Evolutionary conservation across 2,329 filamentous ascomycete genomes (phyloP).

Genomic region (Pleurostoma richardsiae): DNA sequence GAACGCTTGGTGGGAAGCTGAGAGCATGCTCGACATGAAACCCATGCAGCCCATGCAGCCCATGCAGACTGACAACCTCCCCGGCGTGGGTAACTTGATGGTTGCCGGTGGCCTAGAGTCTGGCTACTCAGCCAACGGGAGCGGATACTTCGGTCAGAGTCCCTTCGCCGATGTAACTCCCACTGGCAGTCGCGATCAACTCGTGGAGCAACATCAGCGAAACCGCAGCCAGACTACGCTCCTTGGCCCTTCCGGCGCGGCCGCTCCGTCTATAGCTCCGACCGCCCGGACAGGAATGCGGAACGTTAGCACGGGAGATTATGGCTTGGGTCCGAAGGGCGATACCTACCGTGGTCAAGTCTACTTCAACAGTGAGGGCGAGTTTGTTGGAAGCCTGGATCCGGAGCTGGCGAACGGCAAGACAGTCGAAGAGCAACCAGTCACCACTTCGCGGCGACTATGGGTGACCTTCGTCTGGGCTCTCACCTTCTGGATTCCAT

Average conservation of each 20-base stretch:
- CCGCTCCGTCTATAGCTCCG: constrained; percentile 57
- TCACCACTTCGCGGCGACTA: constrained; percentile 58
- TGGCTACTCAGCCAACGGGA: constrained; percentile 62
- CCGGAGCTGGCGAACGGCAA: constrained; percentile 74
- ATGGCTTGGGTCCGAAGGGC: constrained; percentile 82
- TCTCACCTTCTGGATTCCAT: constrained; percentile 92
- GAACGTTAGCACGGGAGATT: constrained; percentile 66
- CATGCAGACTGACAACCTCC: constrained; percentile 34
- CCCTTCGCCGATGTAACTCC: constrained; percentile 56
- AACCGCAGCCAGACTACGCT: constrained; percentile 50
- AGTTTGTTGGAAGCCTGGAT: constrained; percentile 66
- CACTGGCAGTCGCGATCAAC: constrained; percentile 67
- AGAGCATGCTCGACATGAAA: constrained; percentile 90
- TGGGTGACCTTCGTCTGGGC: constrained; percentile 86
- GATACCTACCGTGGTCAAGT: constrained; percentile 70
- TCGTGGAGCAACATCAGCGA: constrained; percentile 49
- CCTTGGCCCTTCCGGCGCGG: constrained; percentile 31
- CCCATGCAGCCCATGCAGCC: constrained; percentile 88
- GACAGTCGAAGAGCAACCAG: constrained; percentile 65
- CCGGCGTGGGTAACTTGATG: constrained; percentile 24
- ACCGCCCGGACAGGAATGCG: constrained; percentile 38
- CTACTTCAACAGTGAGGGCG: constrained; percentile 68
- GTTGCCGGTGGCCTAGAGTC: constrained; percentile 60
- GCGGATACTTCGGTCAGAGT: constrained; percentile 63
- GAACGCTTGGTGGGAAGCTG: constrained; percentile 93